Base-by-base conservation (phyloP, 257 asterid species). In the Solanum dulcamara region DNA sequence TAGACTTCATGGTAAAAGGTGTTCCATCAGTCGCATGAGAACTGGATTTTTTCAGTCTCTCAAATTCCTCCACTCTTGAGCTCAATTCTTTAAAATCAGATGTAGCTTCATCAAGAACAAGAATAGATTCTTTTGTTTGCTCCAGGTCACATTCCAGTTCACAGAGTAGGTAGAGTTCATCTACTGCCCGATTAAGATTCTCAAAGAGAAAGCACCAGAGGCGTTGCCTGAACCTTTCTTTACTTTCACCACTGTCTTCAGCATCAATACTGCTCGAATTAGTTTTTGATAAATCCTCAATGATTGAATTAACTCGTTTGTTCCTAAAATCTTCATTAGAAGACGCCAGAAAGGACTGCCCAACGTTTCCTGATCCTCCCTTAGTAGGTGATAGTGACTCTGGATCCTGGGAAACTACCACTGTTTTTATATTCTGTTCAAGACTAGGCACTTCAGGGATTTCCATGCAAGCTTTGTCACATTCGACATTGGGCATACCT, bases 141-240 rank as follows among this genome's bases (percentile, higher is more conserved):
- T 93, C 99, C 88, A 92, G 88, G 88, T 95, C 99, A 85, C 99
- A 95, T 89, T 95, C 99, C 89, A 97, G 94, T 89, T 97, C 99
- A 91, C 99, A 97, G 81, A 97, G 97, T 88, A 97, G 96, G 90
- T 97, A 97, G 81, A 97, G 98, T 90, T 97, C 98, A 90, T 97
- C 98, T 53, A 97, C 91, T 72, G 99, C 95, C 91, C 98, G 92
- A 90, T 95, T 94, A 85, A 97, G 98, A 86, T 94, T 97, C 90
- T 97, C 99, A 90, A 97, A 97, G 59, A 97, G 99, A 92, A 95
- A 97, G 91, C 98, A 91, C 99, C 99, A 97, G 81, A 97, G 98
- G 35, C 99, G 98, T 85, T 97, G 97, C 91, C 99, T 89, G 86
- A 97, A 97, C 90, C 99, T 93, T 93, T 94, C 98, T 87, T 94